Evolutionary conservation across 2,329 filamentous ascomycete genomes (phyloP).

Genomic region (Verticillium tricorpus): DNA sequence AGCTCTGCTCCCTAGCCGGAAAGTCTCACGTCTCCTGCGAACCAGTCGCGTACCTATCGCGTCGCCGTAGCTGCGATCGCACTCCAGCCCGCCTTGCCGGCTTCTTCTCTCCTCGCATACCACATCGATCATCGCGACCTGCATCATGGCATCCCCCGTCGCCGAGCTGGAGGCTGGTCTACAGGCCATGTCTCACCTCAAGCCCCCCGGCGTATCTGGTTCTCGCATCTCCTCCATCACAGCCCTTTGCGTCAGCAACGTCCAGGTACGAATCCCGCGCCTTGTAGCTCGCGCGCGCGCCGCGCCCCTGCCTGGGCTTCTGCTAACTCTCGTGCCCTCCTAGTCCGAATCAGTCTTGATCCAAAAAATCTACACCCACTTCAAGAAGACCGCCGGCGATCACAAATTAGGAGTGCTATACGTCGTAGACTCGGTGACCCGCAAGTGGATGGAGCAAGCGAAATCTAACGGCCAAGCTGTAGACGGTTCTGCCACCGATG

Average conservation of each 20-base stretch:
- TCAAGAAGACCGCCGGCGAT: conserved; percentile 89
- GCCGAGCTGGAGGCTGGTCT: conserved; percentile 86
- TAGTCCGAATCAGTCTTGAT: conserved; percentile 94
- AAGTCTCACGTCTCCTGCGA: neutral
- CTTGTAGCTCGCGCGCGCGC: neutral
- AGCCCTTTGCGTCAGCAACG: conserved; percentile 78
- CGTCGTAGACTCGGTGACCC: conserved; percentile 99
- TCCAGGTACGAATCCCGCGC: conserved; percentile 63
- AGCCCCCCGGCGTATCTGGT: conserved; percentile 90
- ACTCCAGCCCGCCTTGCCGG: neutral
- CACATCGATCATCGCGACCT: neutral
- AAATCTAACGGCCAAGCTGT: conserved; percentile 79
- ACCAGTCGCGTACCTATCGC: neutral
- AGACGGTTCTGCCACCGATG: conserved; percentile 77
- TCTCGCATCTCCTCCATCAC: conserved; percentile 88
- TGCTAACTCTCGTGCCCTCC: conserved; percentile 10
- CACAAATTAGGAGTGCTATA: conserved; percentile 99
- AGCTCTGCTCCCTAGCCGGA: neutral
- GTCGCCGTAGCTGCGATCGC: neutral
- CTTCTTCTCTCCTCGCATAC: neutral
- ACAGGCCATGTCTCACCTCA: conserved; percentile 85
- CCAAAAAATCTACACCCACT: conserved; percentile 94
- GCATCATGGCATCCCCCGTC: conserved; percentile 73
- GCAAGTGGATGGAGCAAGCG: conserved; percentile 96
- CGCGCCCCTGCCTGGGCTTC: conserved; percentile 1